A percentile compares a stretch with the other conserved stretches of the same genome.
phyloP scores from a whole-genome alignment of 257 asterid species.

The Cinchona pubescens region DNA sequence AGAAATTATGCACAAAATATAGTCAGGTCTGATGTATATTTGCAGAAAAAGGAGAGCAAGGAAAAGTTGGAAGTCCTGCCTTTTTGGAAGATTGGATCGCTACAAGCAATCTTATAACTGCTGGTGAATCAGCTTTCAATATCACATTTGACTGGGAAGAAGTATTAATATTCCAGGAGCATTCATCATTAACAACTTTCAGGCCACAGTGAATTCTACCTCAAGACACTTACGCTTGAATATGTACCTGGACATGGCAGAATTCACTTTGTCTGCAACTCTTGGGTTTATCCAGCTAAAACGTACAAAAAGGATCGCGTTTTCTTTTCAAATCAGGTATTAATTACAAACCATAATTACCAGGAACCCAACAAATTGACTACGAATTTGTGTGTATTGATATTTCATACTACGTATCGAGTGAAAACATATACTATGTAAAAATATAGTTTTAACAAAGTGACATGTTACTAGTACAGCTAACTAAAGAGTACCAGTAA shows the following conservation, averaged over 20 bases:
- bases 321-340: slow-evolving; percentile 42
- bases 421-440: too few species aligned
- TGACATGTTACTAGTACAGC: too few species aligned
- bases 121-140: slow-evolving; percentile 28
- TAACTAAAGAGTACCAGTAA: too few species aligned
- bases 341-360: too few species aligned
- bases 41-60: slow-evolving; percentile 23
- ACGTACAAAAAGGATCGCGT: slow-evolving; percentile 31
- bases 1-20: too few species aligned
- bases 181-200: slow-evolving; percentile 25
- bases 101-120: not conserved
- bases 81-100: slow-evolving; percentile 27
- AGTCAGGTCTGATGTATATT: too few species aligned
- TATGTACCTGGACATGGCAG: slow-evolving; percentile 22
- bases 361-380: too few species aligned
- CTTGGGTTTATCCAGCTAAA: slow-evolving; percentile 37
- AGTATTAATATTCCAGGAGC: slow-evolving; percentile 38
- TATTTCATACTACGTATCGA: too few species aligned
- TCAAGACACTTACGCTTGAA: slow-evolving; percentile 37
- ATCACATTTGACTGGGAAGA: slow-evolving; percentile 30
- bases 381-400: too few species aligned
- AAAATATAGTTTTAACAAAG: too few species aligned
- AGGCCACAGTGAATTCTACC: slow-evolving; percentile 36
- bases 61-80: slow-evolving; percentile 26
- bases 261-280: slow-evolving; percentile 31